Base-by-base conservation (phyloP, 305 asterid genomes). In the Solanum chacoense region DNA sequence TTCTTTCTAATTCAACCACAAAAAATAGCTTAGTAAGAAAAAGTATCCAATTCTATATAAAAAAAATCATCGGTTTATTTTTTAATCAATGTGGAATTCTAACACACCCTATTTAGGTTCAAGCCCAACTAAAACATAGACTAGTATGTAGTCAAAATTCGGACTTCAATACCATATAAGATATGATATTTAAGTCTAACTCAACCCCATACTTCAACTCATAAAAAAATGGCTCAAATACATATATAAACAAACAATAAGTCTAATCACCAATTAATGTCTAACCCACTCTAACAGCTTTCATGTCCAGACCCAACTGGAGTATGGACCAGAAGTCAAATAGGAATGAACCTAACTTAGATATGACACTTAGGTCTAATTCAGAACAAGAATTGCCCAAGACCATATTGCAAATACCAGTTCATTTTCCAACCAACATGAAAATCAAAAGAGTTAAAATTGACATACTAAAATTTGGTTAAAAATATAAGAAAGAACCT, bases 401-500 rank as follows among this genome's bases (percentile, higher is more conserved):
- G 3, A 31, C 1, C 37, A 16, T 16, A 3, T 34, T 0, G 45
- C 28, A 32, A 20, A 10, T 9, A 75, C 4, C 1, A 4, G 3
- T 9, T 6, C 28, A 75, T 74, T 18, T 29, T 5, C 2, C 6
- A 7, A 74, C 1, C 12, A 29, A 72, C 5, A 2, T 29, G 22
- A 29, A 7, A 29, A 72, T 65, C 29, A 22, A 9, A 63, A 75
- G 28, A 75, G n/a, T 75, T 20, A 22, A 29, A 26, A 31, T 72
- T 38, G 32, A 42, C 74, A 74, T 22, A n/a, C 31, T 87, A 28
- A 38, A 77, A 11, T 1, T 6, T 81, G 12, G 34, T 16, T 16
- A 6, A 32, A 55, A 65, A 72, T 80, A 35, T 38, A 22, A 26
- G 29, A 32, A 67, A 79, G 89, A 74, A 92, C 94, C 93, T 92